Base-by-base conservation (phyloP, 2,329 filamentous ascomycete genomes). In the Microcyclospora pomicola region DNA sequence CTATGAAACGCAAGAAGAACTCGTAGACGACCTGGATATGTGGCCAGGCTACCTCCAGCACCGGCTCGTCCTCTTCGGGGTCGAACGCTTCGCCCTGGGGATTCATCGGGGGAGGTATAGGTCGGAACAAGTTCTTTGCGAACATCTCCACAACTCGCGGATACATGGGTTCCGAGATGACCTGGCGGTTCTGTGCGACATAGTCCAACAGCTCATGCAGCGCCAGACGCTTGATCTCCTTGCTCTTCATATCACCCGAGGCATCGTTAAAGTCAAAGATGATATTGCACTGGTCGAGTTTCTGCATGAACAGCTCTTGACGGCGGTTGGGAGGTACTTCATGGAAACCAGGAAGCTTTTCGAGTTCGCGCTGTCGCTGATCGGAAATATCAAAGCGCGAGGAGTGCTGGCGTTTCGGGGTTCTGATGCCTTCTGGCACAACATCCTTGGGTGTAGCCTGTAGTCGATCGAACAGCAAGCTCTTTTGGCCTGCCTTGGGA, bases 191-290 rank as follows among this genome's bases (percentile, higher is more conserved):
- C 64, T 96, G 96, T 53, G 91, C 88, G 41, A 98, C 91, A 58
- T 98, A 98, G 61, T 98, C 91, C 47, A 98, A 73, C 44, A 98
- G 71, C 61, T 98, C 91, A 59, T 98, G 91, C 33, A 98, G 72
- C 31, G 91, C 91, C 49, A 98, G 68, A 55, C 91, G 77, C 70
- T 98, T 98, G 71, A 98, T 96, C 65, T 98, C 91, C 68, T 98
- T 98, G 34, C 88, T 94, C 63, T 98, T 98, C 87, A 98, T 96
- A 59, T 98, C 91, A 49, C 81, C 87, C 48, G 84, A 93, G 35
- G 88, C 85, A 62, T 98, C 91, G 59, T 96, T 98, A 67, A 98
- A 98, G 66, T 98, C 91, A 59, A 98, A 98, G 54, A 98, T 98
- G 67, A 98, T 92, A 59, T 98, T 98, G 69, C 91, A 98, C 61